Conservation (phyloP, 805 yeast genomes). For the Candida lessepsii region DNA sequence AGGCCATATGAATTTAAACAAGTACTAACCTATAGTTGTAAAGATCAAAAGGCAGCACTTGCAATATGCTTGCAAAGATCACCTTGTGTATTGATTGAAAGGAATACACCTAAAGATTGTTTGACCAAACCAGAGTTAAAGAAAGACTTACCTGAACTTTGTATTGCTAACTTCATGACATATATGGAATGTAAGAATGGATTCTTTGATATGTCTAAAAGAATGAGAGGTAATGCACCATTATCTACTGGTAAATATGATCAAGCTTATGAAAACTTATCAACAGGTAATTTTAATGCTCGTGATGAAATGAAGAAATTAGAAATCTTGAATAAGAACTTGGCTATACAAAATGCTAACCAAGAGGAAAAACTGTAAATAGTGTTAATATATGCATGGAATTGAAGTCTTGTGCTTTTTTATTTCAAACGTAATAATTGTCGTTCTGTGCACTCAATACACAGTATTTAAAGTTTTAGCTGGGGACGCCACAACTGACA, state of each 20-base stretch:
- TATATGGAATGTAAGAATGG: slow-evolving; percentile 91
- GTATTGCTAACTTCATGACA: slow-evolving; percentile 79
- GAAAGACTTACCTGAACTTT: slow-evolving; percentile 79
- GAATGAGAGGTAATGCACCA: slow-evolving; percentile 93
- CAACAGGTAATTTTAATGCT: slow-evolving; percentile 80
- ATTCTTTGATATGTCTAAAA: slow-evolving; percentile 83
- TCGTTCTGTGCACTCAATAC: no score
- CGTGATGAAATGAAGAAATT: slow-evolving; percentile 75
- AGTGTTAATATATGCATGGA: slow-evolving; percentile 1
- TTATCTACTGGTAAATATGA: slow-evolving; percentile 90
- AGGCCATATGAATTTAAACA: neutral
- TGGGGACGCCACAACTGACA: no score
- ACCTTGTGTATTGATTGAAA: slow-evolving; percentile 89
- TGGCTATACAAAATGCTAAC: slow-evolving; percentile 31
- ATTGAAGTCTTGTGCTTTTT: no score
- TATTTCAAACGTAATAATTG: no score
- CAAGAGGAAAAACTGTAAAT: slow-evolving; percentile 4
- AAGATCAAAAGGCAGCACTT: slow-evolving; percentile 91
- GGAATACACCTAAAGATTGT: slow-evolving; percentile 89
- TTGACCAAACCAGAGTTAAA: slow-evolving; percentile 75
- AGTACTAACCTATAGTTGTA: slow-evolving; percentile 56
- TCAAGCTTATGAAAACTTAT: slow-evolving; percentile 76
- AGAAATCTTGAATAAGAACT: slow-evolving; percentile 55
- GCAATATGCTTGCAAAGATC: slow-evolving; percentile 95
- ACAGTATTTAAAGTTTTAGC: no score